Evolutionary conservation across 1,284 basidiomycete species (phyloP), one percentile per base, ranked within the genome.

Genomic region (Blastosporella zonata): DNA sequence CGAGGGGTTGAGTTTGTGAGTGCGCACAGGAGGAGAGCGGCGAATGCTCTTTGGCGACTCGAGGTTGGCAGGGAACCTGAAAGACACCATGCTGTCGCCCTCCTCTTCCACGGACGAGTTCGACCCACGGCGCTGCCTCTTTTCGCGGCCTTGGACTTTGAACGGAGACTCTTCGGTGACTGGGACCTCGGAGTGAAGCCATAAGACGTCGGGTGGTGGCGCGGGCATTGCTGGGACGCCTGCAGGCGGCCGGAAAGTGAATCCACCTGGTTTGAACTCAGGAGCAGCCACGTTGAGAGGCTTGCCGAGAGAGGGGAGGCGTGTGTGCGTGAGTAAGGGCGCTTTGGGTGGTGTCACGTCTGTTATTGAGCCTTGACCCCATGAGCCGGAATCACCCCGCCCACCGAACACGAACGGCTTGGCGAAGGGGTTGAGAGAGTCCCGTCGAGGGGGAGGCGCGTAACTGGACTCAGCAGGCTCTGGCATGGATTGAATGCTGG

Each of bases 381-480:
- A 68, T 53, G 67, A 59, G 50, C 63, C 62, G 55, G 65, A 66
- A 53, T 56, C 47, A 22, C 55, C 55, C 20, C 64, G 59, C 34
- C 58, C 59, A 41, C 85, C 87, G 63, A 90, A 90, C 6, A 89
- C 82, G 55, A 91, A 91, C 0, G 88, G 86, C 59, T 87, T 88
- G 8, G 88, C 88, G 47, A 79, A 73, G 0, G 88, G 88, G 62
- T 91, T 91, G 42, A 91, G 76, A 1, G 77, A 64, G 34, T 72
- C 69, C 37, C 64, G 53, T 64, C 72, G 59, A 46, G 47, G 50
- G 38, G 42, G 48, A 36, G 65, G 62, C 27, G 71, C 31, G 18
- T 50, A 27, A 20, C 49, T 20, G 2, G 42, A 25, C 37, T 59
- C 56, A 23, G 42, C 39, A 41, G 49, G 21, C 18, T 54, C 52